phyloP scores from a whole-genome alignment of 129 eudicot genomes.

The Cynara cardunculus region DNA sequence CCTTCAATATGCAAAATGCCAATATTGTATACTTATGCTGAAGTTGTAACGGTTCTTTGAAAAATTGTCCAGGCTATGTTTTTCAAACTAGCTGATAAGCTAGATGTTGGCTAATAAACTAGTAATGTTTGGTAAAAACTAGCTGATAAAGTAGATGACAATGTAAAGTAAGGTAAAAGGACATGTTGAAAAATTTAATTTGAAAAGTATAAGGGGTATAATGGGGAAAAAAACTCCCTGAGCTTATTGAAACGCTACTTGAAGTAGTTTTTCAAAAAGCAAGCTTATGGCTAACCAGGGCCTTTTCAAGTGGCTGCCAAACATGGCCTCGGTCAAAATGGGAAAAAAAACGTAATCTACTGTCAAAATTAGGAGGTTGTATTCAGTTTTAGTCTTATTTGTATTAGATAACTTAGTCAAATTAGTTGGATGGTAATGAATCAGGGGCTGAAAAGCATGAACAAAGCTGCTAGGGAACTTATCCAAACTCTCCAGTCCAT shows the following conservation, averaged over 20 bases:
- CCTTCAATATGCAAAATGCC: not conserved
- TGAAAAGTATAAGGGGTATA: not conserved
- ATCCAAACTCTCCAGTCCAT: slow-evolving; percentile 76
- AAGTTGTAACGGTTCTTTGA: not conserved
- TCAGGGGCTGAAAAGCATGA: slow-evolving; percentile 88
- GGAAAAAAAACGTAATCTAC: not conserved
- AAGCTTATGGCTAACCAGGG: not conserved
- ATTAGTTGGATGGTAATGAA: slow-evolving; percentile 9
- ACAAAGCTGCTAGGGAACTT: slow-evolving; percentile 85
- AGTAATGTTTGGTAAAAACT: not conserved
- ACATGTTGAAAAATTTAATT: not conserved
- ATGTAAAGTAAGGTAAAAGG: not conserved
- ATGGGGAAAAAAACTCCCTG: not conserved
- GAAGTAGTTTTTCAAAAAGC: not conserved
- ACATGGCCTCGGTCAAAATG: not conserved
- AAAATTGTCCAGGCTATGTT: not conserved
- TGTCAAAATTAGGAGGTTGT: not conserved
- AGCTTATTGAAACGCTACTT: not conserved
- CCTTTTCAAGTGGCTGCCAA: not conserved
- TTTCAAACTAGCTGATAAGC: not conserved
- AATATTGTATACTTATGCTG: not conserved
- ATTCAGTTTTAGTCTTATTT: not conserved
- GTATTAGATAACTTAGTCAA: not conserved
- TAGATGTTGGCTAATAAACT: not conserved
- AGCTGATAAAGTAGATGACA: not conserved